Conservation (phyloP, 176 grass and related monocot genomes). For the Phyllostachys edulis region DNA sequence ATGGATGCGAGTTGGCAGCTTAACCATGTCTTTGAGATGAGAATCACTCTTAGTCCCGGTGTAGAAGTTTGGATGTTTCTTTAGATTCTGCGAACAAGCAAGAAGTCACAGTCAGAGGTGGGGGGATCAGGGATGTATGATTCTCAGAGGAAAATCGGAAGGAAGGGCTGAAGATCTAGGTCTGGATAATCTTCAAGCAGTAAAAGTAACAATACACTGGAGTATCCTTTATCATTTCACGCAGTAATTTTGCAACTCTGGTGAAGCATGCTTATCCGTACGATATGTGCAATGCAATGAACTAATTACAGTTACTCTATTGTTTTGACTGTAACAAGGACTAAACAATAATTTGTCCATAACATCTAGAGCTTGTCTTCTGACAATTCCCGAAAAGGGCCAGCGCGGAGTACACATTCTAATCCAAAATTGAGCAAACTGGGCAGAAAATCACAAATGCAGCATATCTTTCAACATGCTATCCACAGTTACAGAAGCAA, state of each 20-base stretch:
- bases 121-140: no score
- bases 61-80: background rate
- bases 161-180: background rate
- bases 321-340: background rate
- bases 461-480: background rate
- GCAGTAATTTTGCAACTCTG: background rate
- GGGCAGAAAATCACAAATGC: background rate
- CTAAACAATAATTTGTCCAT: background rate
- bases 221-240: background rate
- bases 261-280: background rate
- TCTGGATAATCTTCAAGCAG: background rate
- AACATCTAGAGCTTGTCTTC: background rate
- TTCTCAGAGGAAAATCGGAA: no score
- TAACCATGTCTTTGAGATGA: background rate
- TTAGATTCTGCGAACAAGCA: background rate
- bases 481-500: background rate
- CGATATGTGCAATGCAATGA: background rate
- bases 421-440: conserved; percentile 11
- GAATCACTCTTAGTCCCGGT: background rate
- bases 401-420: background rate
- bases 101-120: background rate
- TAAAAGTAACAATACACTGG: background rate
- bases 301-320: conserved; percentile 7
- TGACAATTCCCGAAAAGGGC: conserved; percentile 5
- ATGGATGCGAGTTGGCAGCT: background rate